Conservation (phyloP, 129 eudicot species). For the Logfia minima region DNA sequence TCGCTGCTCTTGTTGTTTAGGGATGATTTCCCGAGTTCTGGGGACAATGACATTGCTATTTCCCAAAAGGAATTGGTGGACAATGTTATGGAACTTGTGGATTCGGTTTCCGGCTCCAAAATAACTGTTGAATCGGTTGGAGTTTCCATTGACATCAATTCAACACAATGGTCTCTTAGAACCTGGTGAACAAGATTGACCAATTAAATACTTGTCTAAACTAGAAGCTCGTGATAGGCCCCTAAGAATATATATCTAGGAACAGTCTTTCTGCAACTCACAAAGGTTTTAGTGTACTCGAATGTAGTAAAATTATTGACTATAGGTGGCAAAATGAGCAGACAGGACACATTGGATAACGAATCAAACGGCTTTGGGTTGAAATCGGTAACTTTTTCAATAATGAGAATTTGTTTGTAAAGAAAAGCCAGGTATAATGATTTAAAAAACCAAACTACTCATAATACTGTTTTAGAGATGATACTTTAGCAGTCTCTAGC, state of each 20-base stretch:
- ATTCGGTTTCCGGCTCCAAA: conserved; percentile 70
- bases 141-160: conserved; percentile 74
- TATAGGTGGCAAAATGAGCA: not conserved
- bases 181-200: conserved; percentile 39
- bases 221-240: too few relatives aligned
- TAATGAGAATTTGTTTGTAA: not conserved
- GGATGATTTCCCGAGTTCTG: conserved; percentile 27
- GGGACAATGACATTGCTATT: conserved; percentile 32
- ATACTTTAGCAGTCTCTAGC: not conserved
- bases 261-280: conserved; percentile 8
- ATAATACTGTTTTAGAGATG: not conserved
- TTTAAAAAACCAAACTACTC: not conserved
- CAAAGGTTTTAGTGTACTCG: not conserved
- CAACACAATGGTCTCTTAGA: conserved; percentile 74
- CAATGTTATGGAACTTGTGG: conserved; percentile 35
- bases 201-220: not conserved
- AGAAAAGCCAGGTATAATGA: not conserved
- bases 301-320: not conserved
- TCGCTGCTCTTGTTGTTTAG: conserved; percentile 19
- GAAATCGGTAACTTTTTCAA: not conserved
- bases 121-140: conserved; percentile 51
- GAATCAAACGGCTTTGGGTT: not conserved
- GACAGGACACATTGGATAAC: not conserved
- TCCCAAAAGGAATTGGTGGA: conserved; percentile 62
- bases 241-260: not conserved